A percentile compares a stretch with the other conserved stretches of the same genome.
These are phyloP conservation scores for Sergeia podlipaevii DNA, from an alignment of 208 protist genomes.

Conservation along the genomic window DNA sequence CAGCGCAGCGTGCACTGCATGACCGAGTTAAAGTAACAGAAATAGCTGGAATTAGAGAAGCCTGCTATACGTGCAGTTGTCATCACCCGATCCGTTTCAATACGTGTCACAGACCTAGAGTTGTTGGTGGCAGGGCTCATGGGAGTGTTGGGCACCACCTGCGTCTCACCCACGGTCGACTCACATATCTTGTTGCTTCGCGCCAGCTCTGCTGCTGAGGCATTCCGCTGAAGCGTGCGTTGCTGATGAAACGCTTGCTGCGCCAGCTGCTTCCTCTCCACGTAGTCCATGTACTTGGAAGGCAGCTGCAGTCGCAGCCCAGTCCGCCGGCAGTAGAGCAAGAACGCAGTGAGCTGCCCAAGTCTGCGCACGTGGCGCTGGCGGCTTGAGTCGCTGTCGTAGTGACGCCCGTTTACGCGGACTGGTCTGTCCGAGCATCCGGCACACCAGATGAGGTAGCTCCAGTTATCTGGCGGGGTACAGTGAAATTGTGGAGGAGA, in stretches of 20 bases:
- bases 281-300: conserved; percentile 17
- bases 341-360: conserved; percentile 38
- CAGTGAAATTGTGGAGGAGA: conserved; percentile 21
- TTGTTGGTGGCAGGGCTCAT: not conserved
- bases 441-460: conserved; percentile 49
- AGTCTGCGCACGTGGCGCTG: conserved; percentile 35
- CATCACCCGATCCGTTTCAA: conserved; percentile 37
- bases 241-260: conserved; percentile 26
- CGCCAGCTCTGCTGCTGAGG: conserved; percentile 13
- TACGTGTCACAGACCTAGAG: conserved; percentile 10
- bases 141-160: not conserved
- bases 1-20: conserved; percentile 93
- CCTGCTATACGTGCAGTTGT: conserved; percentile 57
- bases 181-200: conserved; percentile 25
- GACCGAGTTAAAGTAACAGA: conserved; percentile 96
- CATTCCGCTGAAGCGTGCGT: not conserved
- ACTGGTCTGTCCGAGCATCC: conserved; percentile 23
- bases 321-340: conserved; percentile 34
- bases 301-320: conserved; percentile 34
- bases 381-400: conserved; percentile 23
- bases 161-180: not conserved
- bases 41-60: conserved; percentile 90
- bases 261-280: conserved; percentile 10
- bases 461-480: conserved; percentile 32
- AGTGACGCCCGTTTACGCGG: conserved; percentile 23